A percentile compares a stretch with the other conserved stretches of the same genome.
Evolutionary conservation across 306 rosid genomes (phyloP).

Genomic region (Fagus crenata): DNA sequence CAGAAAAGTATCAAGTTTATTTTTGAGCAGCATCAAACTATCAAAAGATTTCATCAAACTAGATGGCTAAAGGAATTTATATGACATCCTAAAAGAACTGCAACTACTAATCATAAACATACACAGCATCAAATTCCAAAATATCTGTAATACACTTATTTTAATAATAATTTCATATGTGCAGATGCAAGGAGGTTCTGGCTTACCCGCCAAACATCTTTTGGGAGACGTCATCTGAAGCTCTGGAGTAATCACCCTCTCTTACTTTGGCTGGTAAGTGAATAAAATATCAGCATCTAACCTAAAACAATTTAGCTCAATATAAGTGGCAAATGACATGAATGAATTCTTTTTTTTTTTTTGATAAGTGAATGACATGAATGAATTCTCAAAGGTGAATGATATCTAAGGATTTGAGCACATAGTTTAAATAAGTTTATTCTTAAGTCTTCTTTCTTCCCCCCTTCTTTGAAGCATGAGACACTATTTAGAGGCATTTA

Average conservation of each 20-base stretch:
- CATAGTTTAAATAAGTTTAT: not conserved
- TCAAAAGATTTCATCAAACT: not conserved
- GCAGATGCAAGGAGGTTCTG: slow-evolving; percentile 68
- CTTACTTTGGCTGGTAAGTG: slow-evolving; percentile 60
- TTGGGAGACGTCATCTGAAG: slow-evolving; percentile 61
- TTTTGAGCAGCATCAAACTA: not conserved
- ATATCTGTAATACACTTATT: not conserved
- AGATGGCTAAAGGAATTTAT: not conserved
- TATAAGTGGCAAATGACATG: not conserved
- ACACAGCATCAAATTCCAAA: not conserved
- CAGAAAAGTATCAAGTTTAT: not conserved
- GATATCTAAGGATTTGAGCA: not conserved
- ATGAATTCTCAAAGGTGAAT: not conserved
- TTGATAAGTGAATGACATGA: not conserved
- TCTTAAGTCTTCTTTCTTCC: not conserved
- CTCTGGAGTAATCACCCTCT: slow-evolving; percentile 49
- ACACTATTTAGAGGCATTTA: not conserved
- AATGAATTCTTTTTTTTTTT: no score
- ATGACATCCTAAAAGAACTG: not conserved
- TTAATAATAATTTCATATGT: not conserved
- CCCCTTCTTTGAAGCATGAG: not conserved
- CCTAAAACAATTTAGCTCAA: not conserved
- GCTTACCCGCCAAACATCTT: slow-evolving; percentile 43
- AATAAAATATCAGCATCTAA: slow-evolving; percentile 16
- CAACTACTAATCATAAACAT: not conserved